phyloP scores from a whole-genome alignment of 768 basidiomycete genomes.

The Boletus edulis region DNA sequence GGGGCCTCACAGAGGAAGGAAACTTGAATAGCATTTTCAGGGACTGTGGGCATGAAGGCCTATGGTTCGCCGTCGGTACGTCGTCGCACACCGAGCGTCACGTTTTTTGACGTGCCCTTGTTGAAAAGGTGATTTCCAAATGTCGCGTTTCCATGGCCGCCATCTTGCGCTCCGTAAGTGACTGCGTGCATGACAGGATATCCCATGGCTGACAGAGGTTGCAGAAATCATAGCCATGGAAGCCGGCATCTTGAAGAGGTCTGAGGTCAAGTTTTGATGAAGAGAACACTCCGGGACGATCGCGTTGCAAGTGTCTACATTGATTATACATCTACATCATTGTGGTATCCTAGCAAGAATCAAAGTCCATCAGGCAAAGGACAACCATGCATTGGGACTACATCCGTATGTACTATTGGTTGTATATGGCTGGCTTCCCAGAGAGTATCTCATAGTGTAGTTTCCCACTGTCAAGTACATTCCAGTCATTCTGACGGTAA shows the following conservation, averaged over 20 bases:
- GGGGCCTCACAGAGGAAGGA: constrained; percentile 65
- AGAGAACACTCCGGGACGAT: background rate
- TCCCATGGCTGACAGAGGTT: background rate
- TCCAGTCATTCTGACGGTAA: no score
- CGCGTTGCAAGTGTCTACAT: no score
- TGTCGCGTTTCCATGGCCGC: constrained; percentile 29
- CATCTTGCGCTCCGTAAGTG: constrained; percentile 31
- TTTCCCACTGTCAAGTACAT: no score
- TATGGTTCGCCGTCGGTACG: constrained; percentile 31
- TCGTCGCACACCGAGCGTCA: background rate
- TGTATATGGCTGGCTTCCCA: no score
- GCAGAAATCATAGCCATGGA: constrained; percentile 32
- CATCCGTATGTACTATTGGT: no score
- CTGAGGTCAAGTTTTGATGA: constrained; percentile 19
- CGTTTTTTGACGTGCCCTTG: background rate
- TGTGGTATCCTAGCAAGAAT: no score
- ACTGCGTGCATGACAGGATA: background rate
- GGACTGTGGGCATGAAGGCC: constrained; percentile 36
- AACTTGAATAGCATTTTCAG: constrained; percentile 45
- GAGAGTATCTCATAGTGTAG: no score
- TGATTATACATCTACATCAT: no score
- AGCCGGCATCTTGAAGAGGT: constrained; percentile 24
- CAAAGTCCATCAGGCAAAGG: no score
- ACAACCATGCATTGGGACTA: no score
- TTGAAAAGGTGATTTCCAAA: constrained; percentile 19